These are phyloP conservation scores for Sarocladiaceae sp. DNA, from an alignment of 2,329 filamentous ascomycete genomes.

Conservation along the genomic window DNA sequence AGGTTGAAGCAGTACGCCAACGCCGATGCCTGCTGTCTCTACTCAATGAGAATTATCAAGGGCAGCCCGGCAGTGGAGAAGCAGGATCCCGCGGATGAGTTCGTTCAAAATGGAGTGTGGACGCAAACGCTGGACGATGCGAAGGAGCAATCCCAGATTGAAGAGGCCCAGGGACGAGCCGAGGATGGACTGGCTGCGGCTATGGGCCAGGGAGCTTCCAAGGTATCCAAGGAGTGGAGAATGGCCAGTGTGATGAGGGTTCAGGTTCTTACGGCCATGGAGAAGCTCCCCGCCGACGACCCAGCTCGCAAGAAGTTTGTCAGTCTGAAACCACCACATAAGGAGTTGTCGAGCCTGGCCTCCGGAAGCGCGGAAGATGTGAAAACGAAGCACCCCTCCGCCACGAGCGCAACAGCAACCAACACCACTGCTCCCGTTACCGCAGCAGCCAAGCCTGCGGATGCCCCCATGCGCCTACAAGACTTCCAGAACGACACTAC, in stretches of 20 bases:
- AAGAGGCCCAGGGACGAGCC: conserved; percentile 4
- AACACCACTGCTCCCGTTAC: not conserved
- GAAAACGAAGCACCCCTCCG: conserved; percentile 2
- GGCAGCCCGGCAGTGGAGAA: conserved; percentile 24
- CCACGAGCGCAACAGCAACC: not conserved
- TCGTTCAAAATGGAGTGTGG: conserved; percentile 41
- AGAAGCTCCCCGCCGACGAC: conserved; percentile 36
- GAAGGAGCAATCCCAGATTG: conserved; percentile 21
- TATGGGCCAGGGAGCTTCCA: conserved; percentile 5
- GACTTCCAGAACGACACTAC: conserved; percentile 29
- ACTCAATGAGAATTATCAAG: conserved; percentile 38
- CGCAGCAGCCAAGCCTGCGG: conserved; percentile 12
- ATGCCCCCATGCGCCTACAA: conserved; percentile 22
- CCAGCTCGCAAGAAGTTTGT: conserved; percentile 40
- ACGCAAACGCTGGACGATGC: conserved; percentile 27
- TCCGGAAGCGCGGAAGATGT: conserved; percentile 6
- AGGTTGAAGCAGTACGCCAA: conserved; percentile 67
- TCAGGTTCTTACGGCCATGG: conserved; percentile 40
- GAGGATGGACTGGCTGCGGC: not conserved
- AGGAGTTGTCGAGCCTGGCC: conserved; percentile 18
- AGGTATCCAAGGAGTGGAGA: conserved; percentile 23
- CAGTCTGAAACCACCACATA: conserved; percentile 22
- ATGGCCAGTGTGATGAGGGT: conserved; percentile 39
- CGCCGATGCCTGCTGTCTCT: conserved; percentile 63
- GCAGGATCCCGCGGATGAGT: conserved; percentile 21